Evolutionary conservation across 768 basidiomycete species (phyloP).

Genomic region (Rhodotorula paludigena): DNA sequence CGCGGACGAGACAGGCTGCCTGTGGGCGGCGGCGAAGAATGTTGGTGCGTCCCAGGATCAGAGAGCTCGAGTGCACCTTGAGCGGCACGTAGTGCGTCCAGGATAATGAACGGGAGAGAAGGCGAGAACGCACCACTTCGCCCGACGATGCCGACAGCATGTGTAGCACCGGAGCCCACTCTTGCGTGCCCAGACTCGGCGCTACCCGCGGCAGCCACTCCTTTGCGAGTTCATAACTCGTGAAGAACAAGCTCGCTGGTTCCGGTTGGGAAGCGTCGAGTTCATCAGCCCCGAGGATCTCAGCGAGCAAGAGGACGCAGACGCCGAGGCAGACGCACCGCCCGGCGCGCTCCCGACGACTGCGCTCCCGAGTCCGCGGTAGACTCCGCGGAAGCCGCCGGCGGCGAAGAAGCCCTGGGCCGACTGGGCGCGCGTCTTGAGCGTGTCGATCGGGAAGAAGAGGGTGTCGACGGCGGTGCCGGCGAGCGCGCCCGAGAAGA

Average conservation of each 20-base stretch:
- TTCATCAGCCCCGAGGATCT: background rate
- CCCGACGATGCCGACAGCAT: slow-evolving; percentile 56
- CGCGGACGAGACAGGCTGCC: slow-evolving; percentile 81
- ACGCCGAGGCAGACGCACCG: slow-evolving; percentile 55
- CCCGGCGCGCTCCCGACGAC: slow-evolving; percentile 92
- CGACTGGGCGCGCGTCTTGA: slow-evolving; percentile 92
- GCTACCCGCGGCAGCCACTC: slow-evolving; percentile 59
- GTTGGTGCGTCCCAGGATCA: too few species aligned
- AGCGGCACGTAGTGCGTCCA: too few species aligned
- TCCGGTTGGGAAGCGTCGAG: background rate
- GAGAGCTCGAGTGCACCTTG: background rate
- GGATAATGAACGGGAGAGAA: background rate
- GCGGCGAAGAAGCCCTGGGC: slow-evolving; percentile 74
- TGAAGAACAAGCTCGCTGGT: slow-evolving; percentile 89
- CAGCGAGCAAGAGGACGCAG: background rate
- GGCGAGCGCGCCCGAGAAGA: slow-evolving; percentile 78
- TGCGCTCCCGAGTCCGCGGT: slow-evolving; percentile 90
- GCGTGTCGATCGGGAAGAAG: slow-evolving; percentile 93
- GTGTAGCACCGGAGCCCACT: slow-evolving; percentile 57
- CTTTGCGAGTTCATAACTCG: slow-evolving; percentile 86
- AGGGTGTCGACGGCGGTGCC: slow-evolving; percentile 89
- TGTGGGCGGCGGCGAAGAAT: background rate
- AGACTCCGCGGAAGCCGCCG: slow-evolving; percentile 84
- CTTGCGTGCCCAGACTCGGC: slow-evolving; percentile 52
- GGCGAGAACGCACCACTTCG: slow-evolving; percentile 53